Conservation (phyloP, 805 yeast species). For the Tetrapisispora fleetii region DNA sequence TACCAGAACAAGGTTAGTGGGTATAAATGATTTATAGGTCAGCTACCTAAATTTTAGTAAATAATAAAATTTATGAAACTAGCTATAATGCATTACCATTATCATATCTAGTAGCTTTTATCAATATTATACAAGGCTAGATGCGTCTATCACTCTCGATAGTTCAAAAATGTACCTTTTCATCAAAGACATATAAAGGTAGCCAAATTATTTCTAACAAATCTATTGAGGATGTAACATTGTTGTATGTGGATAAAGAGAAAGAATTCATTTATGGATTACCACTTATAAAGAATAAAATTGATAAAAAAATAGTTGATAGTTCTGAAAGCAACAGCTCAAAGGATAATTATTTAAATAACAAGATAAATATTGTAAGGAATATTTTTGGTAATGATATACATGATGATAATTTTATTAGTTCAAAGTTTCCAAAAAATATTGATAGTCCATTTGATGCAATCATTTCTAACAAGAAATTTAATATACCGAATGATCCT, state of each 20-base stretch:
- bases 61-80: too few species aligned
- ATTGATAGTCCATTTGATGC: constrained; percentile 15
- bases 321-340: not conserved
- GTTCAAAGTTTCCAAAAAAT: constrained; percentile 10
- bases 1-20: too few species aligned
- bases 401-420: constrained; percentile 8
- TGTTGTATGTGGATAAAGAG: not conserved
- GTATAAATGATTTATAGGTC: too few species aligned
- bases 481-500: not conserved
- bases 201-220: not conserved
- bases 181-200: not conserved
- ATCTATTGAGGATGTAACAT: not conserved
- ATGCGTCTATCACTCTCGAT: not conserved
- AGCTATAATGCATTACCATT: too few species aligned
- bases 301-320: not conserved
- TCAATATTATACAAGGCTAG: not conserved
- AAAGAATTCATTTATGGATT: not conserved
- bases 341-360: constrained; percentile 10
- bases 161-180: not conserved
- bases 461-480: not conserved
- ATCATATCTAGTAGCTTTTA: too few species aligned
- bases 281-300: not conserved
- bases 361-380: constrained; percentile 12
- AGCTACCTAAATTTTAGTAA: too few species aligned
- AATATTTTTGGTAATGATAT: constrained; percentile 14